These are phyloP conservation scores for Phellinidium pouzarii DNA, from an alignment of 1,284 basidiomycete species.

Conservation along the genomic window DNA sequence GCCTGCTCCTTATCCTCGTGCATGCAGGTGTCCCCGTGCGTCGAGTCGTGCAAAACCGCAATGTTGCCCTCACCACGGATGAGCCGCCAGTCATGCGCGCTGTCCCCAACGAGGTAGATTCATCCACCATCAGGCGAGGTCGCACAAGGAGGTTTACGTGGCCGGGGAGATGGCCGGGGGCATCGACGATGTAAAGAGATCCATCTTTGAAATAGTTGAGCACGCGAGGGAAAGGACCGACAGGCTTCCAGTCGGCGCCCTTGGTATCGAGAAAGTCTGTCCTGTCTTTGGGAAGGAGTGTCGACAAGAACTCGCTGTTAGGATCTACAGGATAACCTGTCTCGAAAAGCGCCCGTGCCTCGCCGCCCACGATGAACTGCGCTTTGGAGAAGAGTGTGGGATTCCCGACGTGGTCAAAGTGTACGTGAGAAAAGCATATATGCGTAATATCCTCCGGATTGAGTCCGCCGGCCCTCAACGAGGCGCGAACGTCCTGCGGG, in stretches of 20 bases:
- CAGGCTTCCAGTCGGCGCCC: conserved; percentile 25
- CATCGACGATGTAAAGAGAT: conserved; percentile 48
- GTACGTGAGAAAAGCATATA: conserved; percentile 40
- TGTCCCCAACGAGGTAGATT: conserved; percentile 52
- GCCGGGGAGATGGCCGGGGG: conserved; percentile 47
- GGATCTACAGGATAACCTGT: conserved; percentile 39
- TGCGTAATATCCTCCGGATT: conserved; percentile 32
- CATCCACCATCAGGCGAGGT: conserved; percentile 49
- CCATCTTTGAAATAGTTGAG: conserved; percentile 53
- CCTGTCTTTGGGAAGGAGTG: conserved; percentile 37
- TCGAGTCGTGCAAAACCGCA: conserved; percentile 26
- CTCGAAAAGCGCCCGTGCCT: conserved; percentile 29
- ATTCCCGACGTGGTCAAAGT: conserved; percentile 42
- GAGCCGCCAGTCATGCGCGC: conserved; percentile 47
- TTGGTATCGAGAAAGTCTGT: conserved; percentile 32
- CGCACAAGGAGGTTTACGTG: conserved; percentile 49
- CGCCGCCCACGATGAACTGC: conserved; percentile 39
- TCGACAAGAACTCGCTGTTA: conserved; percentile 28
- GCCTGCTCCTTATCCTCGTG: conserved; percentile 39
- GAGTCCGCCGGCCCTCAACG: conserved; percentile 41
- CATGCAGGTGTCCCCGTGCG: conserved; percentile 28
- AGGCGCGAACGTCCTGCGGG: conserved; percentile 40
- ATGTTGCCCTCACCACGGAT: conserved; percentile 41
- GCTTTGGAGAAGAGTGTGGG: conserved; percentile 39
- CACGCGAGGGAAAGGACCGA: conserved; percentile 47